phyloP scores from a whole-genome alignment of 2,329 filamentous ascomycete species.

The Aspergillus thermomutatus region DNA sequence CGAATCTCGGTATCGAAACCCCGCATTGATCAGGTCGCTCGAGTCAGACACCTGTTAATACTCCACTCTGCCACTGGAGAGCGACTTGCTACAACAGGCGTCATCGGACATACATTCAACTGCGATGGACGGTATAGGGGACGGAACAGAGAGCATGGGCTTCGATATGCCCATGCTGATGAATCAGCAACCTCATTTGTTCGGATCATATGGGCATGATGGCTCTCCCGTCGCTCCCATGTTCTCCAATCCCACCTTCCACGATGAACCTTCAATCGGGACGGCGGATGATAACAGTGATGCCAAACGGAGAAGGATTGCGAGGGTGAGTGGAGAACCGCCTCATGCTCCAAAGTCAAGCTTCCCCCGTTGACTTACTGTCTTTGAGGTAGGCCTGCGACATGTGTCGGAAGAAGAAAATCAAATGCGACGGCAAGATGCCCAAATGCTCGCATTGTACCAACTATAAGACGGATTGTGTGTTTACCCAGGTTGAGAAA shows the following conservation, averaged over 20 bases:
- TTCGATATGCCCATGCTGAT: constrained; percentile 54
- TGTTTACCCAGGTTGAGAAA: constrained; percentile 98
- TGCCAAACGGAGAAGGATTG: constrained; percentile 83
- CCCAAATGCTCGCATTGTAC: constrained; percentile 92
- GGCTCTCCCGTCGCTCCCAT: constrained; percentile 57
- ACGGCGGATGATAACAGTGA: constrained; percentile 62
- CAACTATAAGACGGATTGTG: constrained; percentile 96
- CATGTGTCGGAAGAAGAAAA: constrained; percentile 90
- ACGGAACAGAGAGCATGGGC: constrained; percentile 35
- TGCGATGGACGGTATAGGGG: constrained; percentile 36
- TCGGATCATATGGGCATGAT: constrained; percentile 60
- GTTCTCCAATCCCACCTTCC: constrained; percentile 37
- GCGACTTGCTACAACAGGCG: not conserved
- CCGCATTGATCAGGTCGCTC: constrained; percentile 15
- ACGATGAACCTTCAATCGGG: constrained; percentile 43
- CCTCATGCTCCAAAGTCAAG: not conserved
- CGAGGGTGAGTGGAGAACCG: constrained; percentile 60
- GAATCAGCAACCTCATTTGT: constrained; percentile 65
- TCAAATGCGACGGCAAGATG: constrained; percentile 96
- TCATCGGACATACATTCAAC: constrained; percentile 1
- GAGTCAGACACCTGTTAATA: constrained; percentile 12
- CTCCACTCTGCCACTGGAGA: constrained; percentile 15
- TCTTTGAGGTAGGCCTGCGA: constrained; percentile 68
- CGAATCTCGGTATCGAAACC: constrained; percentile 6
- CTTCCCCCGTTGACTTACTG: constrained; percentile 4